Evolutionary conservation across 208 protist species (phyloP), one percentile per base, ranked within the genome.

Genomic region (Herpetomonas samuelpessoai): DNA sequence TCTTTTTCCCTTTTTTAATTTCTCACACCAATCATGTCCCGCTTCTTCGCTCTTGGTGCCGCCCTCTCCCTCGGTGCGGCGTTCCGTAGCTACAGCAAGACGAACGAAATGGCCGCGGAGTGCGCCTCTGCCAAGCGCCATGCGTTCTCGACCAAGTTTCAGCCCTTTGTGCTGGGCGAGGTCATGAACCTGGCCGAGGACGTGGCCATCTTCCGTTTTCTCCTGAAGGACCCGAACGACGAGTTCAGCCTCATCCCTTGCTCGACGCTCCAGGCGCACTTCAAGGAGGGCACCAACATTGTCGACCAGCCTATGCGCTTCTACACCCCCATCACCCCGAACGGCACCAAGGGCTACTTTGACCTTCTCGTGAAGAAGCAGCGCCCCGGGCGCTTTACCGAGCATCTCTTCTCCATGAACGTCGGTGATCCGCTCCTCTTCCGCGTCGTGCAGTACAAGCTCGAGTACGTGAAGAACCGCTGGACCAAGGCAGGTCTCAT

Each of bases 281-380:
- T 91, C 74, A 89, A 90, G 63, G 71, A 88, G 50, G 85, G 89
- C 58, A 29, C 64, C 0, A 93, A 94, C 63, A 83, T 90, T 39
- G 76, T 86, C 14, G 86, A 93, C 50, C 70, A 88, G 71, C 86
- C 86, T 2, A 88, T 92, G 75, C 89, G 92, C 48, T 91, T 92
- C 48, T 97, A 97, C 71, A 97, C 92, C 9, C 92, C 92, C 39
- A 90, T 95, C 70, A 93, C 88, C 9, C 61, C 70, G 14, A 93
- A 92, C 78, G 86, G 79, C 25, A 88, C 83, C 26, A 86, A 91
- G 60, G 92, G 92, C 52, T 87, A 93, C 65, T 94, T 97, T 66
- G 87, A 96, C 59, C 74, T 95, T 25, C 74, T 97, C 30, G 78
- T 97, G 21, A 88, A 86, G 61, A 92, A 92, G 68, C 81, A 94